phyloP scores from a whole-genome alignment of 2,329 filamentous ascomycete species.

The Cercospora citrullina region DNA sequence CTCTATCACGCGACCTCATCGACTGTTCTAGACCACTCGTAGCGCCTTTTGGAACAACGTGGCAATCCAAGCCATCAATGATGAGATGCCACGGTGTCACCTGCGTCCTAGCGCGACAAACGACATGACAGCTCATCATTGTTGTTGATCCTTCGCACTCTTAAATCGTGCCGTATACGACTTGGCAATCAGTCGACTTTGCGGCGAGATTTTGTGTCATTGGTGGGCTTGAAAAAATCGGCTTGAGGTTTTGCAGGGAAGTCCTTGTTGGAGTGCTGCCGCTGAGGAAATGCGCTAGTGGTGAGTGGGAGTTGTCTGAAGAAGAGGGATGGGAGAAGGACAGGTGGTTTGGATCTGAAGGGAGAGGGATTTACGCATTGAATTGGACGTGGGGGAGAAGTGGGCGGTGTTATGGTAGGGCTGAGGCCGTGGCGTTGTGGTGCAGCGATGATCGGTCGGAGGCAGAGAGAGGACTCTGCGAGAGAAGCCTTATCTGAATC shows the following conservation, averaged over 20 bases:
- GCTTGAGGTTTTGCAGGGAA: background rate
- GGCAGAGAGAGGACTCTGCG: background rate
- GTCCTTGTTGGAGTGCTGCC: background rate
- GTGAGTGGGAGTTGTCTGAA: background rate
- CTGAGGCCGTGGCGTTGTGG: background rate
- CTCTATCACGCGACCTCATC: background rate
- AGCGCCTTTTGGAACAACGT: background rate
- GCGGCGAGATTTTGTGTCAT: background rate
- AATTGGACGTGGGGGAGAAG: background rate
- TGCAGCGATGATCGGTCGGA: background rate
- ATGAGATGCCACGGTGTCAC: background rate
- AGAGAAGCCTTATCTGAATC: no score
- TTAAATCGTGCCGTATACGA: background rate
- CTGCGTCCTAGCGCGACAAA: background rate
- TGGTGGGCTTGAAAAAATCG: background rate
- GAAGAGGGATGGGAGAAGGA: background rate
- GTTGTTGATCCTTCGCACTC: background rate
- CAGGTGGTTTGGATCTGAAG: background rate
- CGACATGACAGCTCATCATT: constrained; percentile 2
- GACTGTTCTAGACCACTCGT: background rate
- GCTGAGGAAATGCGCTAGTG: background rate
- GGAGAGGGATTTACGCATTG: background rate
- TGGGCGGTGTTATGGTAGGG: background rate
- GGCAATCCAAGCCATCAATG: background rate
- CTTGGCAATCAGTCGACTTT: background rate